Conservation (phyloP, 2,329 filamentous ascomycete genomes). For the Fusarium anguioides region DNA sequence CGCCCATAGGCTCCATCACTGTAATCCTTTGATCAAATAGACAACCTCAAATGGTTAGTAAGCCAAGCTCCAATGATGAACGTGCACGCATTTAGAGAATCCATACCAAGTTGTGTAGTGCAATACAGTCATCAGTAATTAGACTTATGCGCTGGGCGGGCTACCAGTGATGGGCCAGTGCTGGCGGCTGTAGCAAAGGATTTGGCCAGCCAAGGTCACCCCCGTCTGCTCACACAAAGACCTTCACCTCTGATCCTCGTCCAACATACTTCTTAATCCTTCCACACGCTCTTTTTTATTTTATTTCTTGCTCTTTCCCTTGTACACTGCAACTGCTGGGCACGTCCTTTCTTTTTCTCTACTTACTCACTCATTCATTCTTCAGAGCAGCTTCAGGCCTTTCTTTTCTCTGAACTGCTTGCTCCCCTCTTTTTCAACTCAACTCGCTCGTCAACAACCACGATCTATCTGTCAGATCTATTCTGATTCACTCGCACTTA, state of each 20-base stretch:
- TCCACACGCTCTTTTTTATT: constrained; percentile 36
- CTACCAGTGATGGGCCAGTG: neutral
- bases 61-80: constrained; percentile 13
- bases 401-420: constrained; percentile 42
- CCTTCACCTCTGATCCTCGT: constrained; percentile 37
- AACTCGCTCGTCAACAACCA: constrained; percentile 36
- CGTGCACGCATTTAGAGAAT: constrained; percentile 16
- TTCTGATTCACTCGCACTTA: constrained; percentile 36
- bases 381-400: constrained; percentile 33
- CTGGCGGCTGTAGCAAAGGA: constrained; percentile 1
- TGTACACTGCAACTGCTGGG: constrained; percentile 47
- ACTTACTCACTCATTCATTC: constrained; percentile 18
- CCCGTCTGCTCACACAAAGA: constrained; percentile 37
- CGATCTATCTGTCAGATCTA: constrained; percentile 4
- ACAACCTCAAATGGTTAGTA: neutral
- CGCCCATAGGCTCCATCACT: constrained; percentile 16
- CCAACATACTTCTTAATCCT: constrained; percentile 38
- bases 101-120: neutral
- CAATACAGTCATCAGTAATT: neutral
- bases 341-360: constrained; percentile 50
- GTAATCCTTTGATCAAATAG: constrained; percentile 28
- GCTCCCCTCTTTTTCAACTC: constrained; percentile 46
- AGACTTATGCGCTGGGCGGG: neutral
- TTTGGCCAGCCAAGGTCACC: constrained; percentile 14
- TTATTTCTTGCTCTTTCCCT: constrained; percentile 11